Base-by-base conservation (phyloP, 495 filamentous ascomycete species). In the Talaromyces nanjingensis region DNA sequence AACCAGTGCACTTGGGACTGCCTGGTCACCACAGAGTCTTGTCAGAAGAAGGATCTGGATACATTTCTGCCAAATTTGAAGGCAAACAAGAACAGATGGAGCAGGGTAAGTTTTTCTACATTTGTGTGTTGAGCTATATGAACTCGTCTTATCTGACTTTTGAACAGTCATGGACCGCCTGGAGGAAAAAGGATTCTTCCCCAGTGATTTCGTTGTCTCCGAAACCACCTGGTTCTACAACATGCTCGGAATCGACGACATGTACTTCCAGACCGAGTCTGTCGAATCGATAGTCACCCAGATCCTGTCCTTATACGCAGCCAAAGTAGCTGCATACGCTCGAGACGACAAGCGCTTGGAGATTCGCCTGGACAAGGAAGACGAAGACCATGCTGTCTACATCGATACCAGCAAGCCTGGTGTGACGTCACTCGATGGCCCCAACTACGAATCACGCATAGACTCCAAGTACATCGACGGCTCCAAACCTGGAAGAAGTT, bases 161-260 rank as follows among this genome's bases (percentile, higher is more conserved):
- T 18, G 5, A 60, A 9, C 62, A 85, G 89, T 91, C 60, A 89
- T 90, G 86, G 87, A 89, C 69, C 78, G 83, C 68, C 73, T 91
- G 52, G 89, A 91, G 68, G 85, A 86, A 65, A 90, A 89, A 71
- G 88, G 84, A 45, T 97, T 96, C 85, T 91, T 98, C 61, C 94
- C 94, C 2, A 78, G 81, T 60, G 84, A 90, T 49, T 89, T 97
- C 66, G 83, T 97, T 42, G 86, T 92, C 63, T 83, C 86, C 2
- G 92, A 98, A 76, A 91, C 91, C 33, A 82, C 83, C 18, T 98
- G 94, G 96, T 98, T 98, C 82, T 98, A 98, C 79, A 90, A 94
- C 68, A 89, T 92, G 73, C 84, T 98, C 14, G 96, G 94, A 60
- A 98, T 98, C 70, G 94, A 98, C 75, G 94, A 98, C 76, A 93